phyloP scores from a whole-genome alignment of 805 yeast species.

The Metschnikowia bowlesiae region DNA sequence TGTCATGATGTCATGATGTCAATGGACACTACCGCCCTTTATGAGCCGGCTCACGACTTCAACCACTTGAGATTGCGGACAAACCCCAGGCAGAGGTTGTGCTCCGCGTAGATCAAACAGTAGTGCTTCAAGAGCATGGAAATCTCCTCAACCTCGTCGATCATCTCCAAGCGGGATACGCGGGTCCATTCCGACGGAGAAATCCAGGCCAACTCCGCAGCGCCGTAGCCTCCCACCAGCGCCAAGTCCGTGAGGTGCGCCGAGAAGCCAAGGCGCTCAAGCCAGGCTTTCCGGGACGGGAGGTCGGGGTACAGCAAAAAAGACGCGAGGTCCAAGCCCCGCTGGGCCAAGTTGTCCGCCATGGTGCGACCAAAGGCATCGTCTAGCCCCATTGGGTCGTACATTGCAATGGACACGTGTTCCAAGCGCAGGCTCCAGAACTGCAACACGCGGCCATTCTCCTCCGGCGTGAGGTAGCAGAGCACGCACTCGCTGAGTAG shows the following conservation, averaged over 20 bases:
- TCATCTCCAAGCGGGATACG: constrained; percentile 53
- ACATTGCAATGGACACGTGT: constrained; percentile 41
- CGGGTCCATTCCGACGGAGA: constrained; percentile 34
- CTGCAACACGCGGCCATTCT: constrained; percentile 41
- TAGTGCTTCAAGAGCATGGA: constrained; percentile 59
- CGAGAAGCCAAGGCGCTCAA: constrained; percentile 23
- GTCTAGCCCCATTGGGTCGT: constrained; percentile 66
- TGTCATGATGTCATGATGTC: no score
- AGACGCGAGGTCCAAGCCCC: constrained; percentile 63
- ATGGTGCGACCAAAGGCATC: constrained; percentile 67
- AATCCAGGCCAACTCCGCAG: constrained; percentile 38
- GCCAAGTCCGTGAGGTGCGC: constrained; percentile 46
- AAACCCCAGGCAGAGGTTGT: constrained; percentile 6
- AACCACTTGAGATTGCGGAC: background rate
- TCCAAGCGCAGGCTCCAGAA: constrained; percentile 35
- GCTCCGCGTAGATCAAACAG: constrained; percentile 30
- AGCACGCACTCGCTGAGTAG: constrained; percentile 72
- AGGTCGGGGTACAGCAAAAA: constrained; percentile 49
- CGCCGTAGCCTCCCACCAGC: constrained; percentile 34
- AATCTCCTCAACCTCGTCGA: constrained; percentile 76
- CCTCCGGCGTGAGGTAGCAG: constrained; percentile 58
- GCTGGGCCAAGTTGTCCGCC: constrained; percentile 51
- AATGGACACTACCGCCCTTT: no score
- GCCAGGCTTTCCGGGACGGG: constrained; percentile 22
- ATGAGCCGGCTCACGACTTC: no score